These are phyloP conservation scores for Spiraea crenata DNA, from an alignment of 331 rosid genomes.

Conservation along the genomic window DNA sequence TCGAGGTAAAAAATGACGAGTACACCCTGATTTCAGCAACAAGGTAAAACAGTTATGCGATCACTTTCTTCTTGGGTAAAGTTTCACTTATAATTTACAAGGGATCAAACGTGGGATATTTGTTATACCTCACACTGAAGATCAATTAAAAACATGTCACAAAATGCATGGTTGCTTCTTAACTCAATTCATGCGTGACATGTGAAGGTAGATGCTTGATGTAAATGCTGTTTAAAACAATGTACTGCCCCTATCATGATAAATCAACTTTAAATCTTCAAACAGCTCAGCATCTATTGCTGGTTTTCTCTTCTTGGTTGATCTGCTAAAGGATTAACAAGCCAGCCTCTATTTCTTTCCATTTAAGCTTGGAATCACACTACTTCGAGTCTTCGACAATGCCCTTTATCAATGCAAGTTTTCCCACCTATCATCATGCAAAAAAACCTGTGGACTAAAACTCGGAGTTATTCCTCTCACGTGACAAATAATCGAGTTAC, in stretches of 20 bases:
- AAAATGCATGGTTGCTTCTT: slow-evolving; percentile 3
- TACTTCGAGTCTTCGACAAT: slow-evolving; percentile 14
- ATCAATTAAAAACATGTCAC: slow-evolving; percentile 6
- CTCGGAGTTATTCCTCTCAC: too few species aligned
- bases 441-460: too few species aligned
- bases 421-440: slow-evolving; percentile 17
- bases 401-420: slow-evolving; percentile 30
- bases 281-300: background rate
- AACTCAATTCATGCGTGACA: slow-evolving; percentile 3
- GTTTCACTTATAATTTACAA: too few species aligned
- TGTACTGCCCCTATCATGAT: background rate
- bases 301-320: slow-evolving; percentile 9
- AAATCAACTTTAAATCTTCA: background rate
- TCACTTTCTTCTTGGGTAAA: background rate
- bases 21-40: background rate
- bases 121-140: background rate
- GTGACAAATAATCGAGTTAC: too few species aligned
- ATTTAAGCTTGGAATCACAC: slow-evolving; percentile 37
- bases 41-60: too few species aligned
- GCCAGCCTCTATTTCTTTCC: slow-evolving; percentile 25
- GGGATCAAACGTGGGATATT: background rate
- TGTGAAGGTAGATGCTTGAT: background rate
- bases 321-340: slow-evolving; percentile 29
- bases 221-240: background rate
- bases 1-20: too few species aligned